Evolutionary conservation across 371 early-diverging fungal species (phyloP), one percentile per base, ranked within the genome.

Genomic region (Enteropsectra breve): DNA sequence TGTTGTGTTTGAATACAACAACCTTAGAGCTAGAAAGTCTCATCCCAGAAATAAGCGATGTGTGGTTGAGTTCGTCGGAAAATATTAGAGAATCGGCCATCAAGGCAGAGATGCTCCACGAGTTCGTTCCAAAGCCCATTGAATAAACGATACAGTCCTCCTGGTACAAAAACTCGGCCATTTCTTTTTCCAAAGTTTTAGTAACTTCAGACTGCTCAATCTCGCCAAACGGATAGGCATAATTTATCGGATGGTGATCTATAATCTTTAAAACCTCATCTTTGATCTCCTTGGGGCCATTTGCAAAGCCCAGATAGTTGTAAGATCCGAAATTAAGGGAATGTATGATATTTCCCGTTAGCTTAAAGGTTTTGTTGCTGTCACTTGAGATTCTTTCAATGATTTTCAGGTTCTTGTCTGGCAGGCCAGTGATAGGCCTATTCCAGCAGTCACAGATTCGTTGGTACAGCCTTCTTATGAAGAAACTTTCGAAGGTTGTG

Each of bases 101-200:
- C 29, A 98, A 81, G 30, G 89, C 85, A 36, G 99, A 95, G 61
- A 98, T 84, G 21, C 87, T 88, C 18, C 92, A 89, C n/a, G 91
- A 86, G 78, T 98, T 97, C 68, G 97, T 96, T 8, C 94, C 95
- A 77, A 91, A 97, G 6, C 99, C 99, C 94, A 95, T 97, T 32
- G 87, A 86, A 59, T 91, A 87, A 50, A 93, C 83, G 69, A 96
- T 87, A 33, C 92, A 86, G 61, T 86, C 88, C 79, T 94, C 93
- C 70, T 88, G 83, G 38, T 94, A 89, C 38, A 96, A 82, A 78
- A 95, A 98, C 18, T 86, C 83, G n/a, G 97, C 93, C 3, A 94
- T 88, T 61, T 88, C 82, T 2, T 82, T 81, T 80, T 98, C 99
- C 18, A 91, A 82, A 74, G 91, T 85, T 24, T 70, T 76, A 68